Conservation (phyloP, 1,284 basidiomycete species). For the Rhodofomes roseus region DNA sequence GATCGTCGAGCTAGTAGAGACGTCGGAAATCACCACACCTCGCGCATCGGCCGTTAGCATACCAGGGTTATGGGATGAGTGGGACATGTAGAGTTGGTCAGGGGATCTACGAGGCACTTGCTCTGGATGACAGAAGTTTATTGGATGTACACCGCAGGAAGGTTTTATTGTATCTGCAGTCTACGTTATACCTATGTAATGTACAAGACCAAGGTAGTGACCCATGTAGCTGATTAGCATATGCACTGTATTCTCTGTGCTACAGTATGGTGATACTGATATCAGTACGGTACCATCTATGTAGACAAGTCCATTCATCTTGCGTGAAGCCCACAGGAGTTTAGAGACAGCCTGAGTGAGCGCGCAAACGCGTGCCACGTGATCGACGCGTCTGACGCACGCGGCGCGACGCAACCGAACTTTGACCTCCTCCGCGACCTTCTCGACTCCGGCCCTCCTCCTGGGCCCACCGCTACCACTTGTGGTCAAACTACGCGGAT, state of each 20-base stretch:
- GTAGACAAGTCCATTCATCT: no score
- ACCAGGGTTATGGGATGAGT: constrained; percentile 60
- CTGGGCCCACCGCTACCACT: neutral
- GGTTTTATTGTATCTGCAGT: neutral
- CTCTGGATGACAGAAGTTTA: neutral
- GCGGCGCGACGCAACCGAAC: neutral
- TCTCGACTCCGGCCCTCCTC: neutral
- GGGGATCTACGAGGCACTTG: neutral
- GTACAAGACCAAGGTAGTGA: neutral
- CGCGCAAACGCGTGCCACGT: neutral
- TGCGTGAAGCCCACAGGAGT: no score
- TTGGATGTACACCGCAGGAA: neutral
- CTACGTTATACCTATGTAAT: constrained; percentile 1
- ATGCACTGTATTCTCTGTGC: neutral
- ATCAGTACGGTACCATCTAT: no score
- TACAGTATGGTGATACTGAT: neutral
- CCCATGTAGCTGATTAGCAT: neutral
- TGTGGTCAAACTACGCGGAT: no score
- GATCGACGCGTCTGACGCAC: neutral
- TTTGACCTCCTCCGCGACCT: neutral
- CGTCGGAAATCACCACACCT: constrained; percentile 45
- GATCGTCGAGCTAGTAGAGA: constrained; percentile 68
- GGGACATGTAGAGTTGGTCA: constrained; percentile 41
- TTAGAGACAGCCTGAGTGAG: neutral
- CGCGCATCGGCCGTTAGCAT: constrained; percentile 20